Conservation (phyloP, 2,329 filamentous ascomycete genomes). For the Aspergillus costaricaensis region DNA sequence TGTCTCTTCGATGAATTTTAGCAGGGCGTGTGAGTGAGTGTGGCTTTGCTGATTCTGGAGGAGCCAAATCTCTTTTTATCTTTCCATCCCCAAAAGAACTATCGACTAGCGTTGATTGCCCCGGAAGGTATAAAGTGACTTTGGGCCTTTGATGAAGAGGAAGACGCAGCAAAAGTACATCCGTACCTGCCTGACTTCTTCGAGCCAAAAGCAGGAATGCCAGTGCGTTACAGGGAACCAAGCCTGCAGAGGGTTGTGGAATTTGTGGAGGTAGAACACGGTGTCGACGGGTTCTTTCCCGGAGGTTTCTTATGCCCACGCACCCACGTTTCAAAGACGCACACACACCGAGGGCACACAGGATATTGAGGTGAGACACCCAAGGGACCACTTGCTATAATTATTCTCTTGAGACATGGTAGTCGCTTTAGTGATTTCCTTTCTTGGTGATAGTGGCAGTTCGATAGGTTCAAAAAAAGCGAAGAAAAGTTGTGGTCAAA, state of each 20-base stretch:
- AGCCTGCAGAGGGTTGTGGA: conserved; percentile 1
- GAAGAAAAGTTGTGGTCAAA: background rate
- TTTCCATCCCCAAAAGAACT: background rate
- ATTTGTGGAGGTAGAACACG: background rate
- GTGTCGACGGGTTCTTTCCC: background rate
- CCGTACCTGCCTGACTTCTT: conserved; percentile 1
- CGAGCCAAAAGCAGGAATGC: conserved; percentile 8
- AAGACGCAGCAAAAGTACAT: background rate
- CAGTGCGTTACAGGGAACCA: conserved; percentile 3
- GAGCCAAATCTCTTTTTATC: background rate
- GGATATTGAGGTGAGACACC: conserved; percentile 8
- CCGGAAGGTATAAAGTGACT: background rate
- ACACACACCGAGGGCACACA: conserved; percentile 7
- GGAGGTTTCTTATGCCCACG: conserved; percentile 1
- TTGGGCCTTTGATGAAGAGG: background rate
- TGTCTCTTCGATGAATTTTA: background rate
- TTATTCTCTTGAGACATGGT: conserved; percentile 7
- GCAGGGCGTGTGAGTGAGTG: background rate
- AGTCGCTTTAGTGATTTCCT: background rate
- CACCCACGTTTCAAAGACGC: background rate
- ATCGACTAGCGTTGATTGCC: background rate
- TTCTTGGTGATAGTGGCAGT: conserved; percentile 1
- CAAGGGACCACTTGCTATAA: conserved; percentile 3
- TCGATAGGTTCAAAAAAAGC: conserved; percentile 1
- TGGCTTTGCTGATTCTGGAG: background rate